Evolutionary conservation across 2,329 filamentous ascomycete species (phyloP).

Genomic region (Epichloe sibirici): DNA sequence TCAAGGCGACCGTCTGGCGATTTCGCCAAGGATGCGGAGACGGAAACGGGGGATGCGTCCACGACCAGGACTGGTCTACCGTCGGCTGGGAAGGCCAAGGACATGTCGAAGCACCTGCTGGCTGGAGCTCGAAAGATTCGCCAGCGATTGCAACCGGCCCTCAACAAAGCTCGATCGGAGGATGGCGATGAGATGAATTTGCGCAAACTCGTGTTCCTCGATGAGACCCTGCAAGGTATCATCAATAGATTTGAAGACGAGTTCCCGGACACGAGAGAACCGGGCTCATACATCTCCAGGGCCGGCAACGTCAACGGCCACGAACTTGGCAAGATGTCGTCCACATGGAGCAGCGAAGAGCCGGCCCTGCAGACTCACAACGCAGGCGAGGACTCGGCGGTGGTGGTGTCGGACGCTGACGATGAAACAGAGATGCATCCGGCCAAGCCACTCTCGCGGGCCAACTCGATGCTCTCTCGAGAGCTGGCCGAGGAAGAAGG

Average conservation of each 20-base stretch:
- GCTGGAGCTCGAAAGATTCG: conserved; percentile 83
- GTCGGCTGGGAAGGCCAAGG: conserved; percentile 55
- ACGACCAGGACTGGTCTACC: conserved; percentile 29
- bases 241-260: conserved; percentile 95
- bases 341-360: conserved; percentile 9
- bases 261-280: conserved; percentile 70
- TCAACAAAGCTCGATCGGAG: conserved; percentile 59
- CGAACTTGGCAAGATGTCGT: neutral
- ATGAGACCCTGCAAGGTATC: conserved; percentile 77
- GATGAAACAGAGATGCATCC: conserved; percentile 34
- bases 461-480: conserved; percentile 41
- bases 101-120: conserved; percentile 86
- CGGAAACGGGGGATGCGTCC: conserved; percentile 32
- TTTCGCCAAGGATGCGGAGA: conserved; percentile 37
- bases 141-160: conserved; percentile 66
- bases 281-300: neutral
- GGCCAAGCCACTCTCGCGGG: conserved; percentile 32
- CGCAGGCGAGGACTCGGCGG: conserved; percentile 21
- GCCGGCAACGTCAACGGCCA: neutral
- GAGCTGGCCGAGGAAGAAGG: conserved; percentile 46
- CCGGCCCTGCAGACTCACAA: conserved; percentile 12
- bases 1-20: conserved; percentile 41
- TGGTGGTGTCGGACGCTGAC: conserved; percentile 33
- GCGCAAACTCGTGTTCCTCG: conserved; percentile 75
- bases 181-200: conserved; percentile 64